Evolutionary conservation across 2,329 filamentous ascomycete genomes (phyloP).

Genomic region (Pyrenophora teres): DNA sequence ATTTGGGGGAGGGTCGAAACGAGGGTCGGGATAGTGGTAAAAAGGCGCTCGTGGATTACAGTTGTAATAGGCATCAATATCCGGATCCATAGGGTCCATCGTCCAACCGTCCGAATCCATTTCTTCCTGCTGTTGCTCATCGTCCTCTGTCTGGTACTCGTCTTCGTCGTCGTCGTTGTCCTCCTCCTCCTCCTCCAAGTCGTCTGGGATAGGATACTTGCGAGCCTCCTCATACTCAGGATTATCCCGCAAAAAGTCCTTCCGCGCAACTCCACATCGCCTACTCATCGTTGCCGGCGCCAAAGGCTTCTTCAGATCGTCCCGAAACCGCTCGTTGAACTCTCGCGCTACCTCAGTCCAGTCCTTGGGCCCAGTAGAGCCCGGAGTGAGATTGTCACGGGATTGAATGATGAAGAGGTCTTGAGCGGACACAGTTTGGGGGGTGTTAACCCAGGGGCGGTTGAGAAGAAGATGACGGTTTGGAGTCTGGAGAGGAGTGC

Average conservation of each 20-base stretch:
- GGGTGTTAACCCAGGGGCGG: slow-evolving; percentile 1
- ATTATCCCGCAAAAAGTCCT: slow-evolving; percentile 4
- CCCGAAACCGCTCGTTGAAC: slow-evolving; percentile 5
- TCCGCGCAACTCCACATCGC: slow-evolving; percentile 1
- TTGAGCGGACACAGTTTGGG: not conserved
- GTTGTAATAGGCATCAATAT: not conserved
- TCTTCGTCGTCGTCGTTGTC: not conserved
- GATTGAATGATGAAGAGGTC: slow-evolving; percentile 3
- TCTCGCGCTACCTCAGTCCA: slow-evolving; percentile 2
- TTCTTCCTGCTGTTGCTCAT: too few species aligned
- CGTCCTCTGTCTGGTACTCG: too few species aligned
- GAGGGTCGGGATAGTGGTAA: too few species aligned
- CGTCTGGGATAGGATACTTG: not conserved
- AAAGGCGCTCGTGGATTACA: too few species aligned
- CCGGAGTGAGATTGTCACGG: slow-evolving; percentile 8
- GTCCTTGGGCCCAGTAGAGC: not conserved
- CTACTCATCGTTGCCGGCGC: slow-evolving; percentile 3
- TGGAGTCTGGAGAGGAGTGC: too few species aligned
- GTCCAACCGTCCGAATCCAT: not conserved
- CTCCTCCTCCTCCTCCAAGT: not conserved
- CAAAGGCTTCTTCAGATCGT: not conserved
- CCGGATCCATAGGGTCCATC: not conserved
- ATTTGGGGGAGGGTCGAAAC: not conserved
- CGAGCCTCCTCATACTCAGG: not conserved
- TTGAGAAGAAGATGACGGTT: not conserved